Base-by-base conservation (phyloP, 768 basidiomycete genomes). In the Phallus indusiatus region DNA sequence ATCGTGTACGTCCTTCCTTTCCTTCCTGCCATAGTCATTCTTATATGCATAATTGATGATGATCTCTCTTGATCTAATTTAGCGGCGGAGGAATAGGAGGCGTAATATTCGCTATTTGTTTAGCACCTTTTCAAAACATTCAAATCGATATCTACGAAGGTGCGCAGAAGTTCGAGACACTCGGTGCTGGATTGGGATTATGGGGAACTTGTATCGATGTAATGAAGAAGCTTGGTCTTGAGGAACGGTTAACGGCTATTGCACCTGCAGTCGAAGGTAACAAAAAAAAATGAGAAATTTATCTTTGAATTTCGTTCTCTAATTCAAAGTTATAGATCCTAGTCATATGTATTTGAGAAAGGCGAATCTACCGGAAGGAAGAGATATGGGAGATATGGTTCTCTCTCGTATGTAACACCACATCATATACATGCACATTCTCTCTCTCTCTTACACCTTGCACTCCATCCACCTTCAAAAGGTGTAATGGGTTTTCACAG, bases 141-240 rank as follows among this genome's bases (percentile, higher is more conserved):
- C 54, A 64, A n/a, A 61, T 71, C 16, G 60, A 65, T 21, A 60
- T 72, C 5, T 72, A 71, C 52, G 71, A 72, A 58, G 66, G 70
- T 1, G 72, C 78, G 1, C 72, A 66, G 4, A 72, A 71, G 22
- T 77, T 79, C 67, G 74, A 68, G 51, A 78, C 80, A 62, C 77
- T 79, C 22, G 78, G 78, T 6, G 79, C 79, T 3, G 73, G 73
- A 0, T 66, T 73, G 9, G 69, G 67, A 63, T 62, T 72, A 11
- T 70, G 68, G 67, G 60, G 62, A 16, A 48, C 68, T 36, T 65
- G 67, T 1, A 69, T 69, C 68, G 35, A 63, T 51, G 65, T 70
- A 48, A 58, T 71, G 11, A 12, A 62, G 10, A 52, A 59, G 20
- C 20, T 71, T 3, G 69, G 70, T 4, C 37, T 72, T 54, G 67